Evolutionary conservation across 768 basidiomycete species (phyloP), one percentile per base, ranked within the genome.

Genomic region (Lentinula sp.): DNA sequence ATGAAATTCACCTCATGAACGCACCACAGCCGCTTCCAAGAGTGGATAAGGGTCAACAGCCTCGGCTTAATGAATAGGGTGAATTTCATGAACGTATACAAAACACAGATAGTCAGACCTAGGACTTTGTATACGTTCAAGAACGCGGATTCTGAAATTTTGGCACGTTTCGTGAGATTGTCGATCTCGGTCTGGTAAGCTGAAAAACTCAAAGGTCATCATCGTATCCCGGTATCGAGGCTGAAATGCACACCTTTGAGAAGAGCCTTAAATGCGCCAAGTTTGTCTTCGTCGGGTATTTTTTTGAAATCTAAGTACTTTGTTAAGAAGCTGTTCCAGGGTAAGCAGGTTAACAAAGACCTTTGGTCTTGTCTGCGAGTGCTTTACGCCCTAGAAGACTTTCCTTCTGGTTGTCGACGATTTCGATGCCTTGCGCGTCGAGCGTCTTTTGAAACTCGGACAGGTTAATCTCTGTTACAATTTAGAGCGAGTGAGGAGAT

Each of bases 331-430:
- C 42, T 7, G 34, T 18, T 31, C 57, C 13, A 23, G 34, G 48
- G 2, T 4, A 2, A 11, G 28, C 18, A 31, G 57, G 18, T 35
- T 32, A 28, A n/a, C 6, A 13, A 71, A n/a, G n/a, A 91, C 96
- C 96, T 79, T 96, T 92, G 0, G 97, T 99, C 71, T 91, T 89
- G 76, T 98, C 97, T 1, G 96, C 93, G 21, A 99, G 80, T 58
- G 87, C 89, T 74, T 98, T 99, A 46, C 97, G 83, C 9, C 95
- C 95, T 2, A 99, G 80, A 49, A 98, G 81, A 65, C 91, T 93
- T 77, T 98, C 96, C 77, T 98, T 99, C 80, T 98, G 95, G 75
- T 95, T 95, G 80, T 98, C 95, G 21, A 99, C 95, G 13, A 99
- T 81, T 74, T 98, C 95, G 37, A 98, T 81, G 4, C 95, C 95